Evolutionary conservation across 345 rosid genomes (phyloP).

Genomic region (Eucalyptus virginea): DNA sequence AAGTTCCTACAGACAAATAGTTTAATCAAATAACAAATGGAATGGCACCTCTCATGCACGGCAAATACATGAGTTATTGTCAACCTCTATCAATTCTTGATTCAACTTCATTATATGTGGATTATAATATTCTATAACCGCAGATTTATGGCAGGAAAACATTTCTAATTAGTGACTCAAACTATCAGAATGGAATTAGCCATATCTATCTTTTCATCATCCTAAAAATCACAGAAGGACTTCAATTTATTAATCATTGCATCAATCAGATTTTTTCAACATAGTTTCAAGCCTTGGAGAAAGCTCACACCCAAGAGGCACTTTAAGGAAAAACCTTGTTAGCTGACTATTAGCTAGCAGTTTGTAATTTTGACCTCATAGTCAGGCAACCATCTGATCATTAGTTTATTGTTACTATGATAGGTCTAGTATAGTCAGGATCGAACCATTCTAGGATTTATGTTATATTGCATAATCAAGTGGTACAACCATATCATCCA

Average conservation of each 20-base stretch:
- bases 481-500: not conserved
- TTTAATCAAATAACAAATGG: not conserved
- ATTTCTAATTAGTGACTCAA: not conserved
- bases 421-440: not conserved
- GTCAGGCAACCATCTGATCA: not conserved
- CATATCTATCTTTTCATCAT: not conserved
- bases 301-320: not conserved
- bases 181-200: not conserved
- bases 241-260: not conserved
- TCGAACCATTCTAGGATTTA: not conserved
- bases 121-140: not conserved
- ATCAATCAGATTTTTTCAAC: not conserved
- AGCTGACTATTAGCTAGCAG: not conserved
- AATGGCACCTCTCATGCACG: not conserved
- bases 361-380: not conserved
- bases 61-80: not conserved
- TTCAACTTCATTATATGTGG: not conserved
- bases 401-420: not conserved
- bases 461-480: not conserved
- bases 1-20: not conserved
- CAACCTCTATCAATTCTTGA: not conserved
- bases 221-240: not conserved
- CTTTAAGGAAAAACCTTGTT: not conserved
- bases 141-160: not conserved
- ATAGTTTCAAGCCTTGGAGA: not conserved